phyloP scores from a whole-genome alignment of 1,284 basidiomycete genomes.

The Trichosporon ovoides region DNA sequence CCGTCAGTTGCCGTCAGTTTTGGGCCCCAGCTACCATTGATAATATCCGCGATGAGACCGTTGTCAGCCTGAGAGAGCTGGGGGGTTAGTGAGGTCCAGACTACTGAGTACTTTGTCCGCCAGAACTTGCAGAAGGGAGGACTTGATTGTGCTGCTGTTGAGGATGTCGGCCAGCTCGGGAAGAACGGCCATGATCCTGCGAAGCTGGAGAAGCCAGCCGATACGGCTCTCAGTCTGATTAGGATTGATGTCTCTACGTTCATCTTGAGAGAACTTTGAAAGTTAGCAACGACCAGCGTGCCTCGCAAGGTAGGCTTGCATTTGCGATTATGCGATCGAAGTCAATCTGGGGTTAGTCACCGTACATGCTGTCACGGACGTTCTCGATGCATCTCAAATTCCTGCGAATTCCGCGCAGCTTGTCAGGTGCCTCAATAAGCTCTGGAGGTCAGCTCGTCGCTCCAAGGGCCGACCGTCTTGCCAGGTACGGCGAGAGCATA shows the following conservation, averaged over 20 bases:
- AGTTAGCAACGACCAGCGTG: neutral
- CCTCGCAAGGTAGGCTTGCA: constrained; percentile 49
- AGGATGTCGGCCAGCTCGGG: constrained; percentile 14
- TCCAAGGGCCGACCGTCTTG: neutral
- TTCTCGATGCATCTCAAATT: constrained; percentile 64
- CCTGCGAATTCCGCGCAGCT: constrained; percentile 62
- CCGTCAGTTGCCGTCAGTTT: neutral
- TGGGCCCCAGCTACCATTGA: neutral
- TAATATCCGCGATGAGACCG: neutral
- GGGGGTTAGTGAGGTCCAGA: neutral
- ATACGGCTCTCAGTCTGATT: constrained; percentile 25
- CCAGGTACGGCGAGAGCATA: neutral
- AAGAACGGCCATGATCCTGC: constrained; percentile 18
- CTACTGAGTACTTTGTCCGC: neutral
- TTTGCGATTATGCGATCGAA: constrained; percentile 78
- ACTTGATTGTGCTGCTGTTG: neutral
- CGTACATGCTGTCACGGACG: constrained; percentile 16
- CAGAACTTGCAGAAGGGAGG: neutral
- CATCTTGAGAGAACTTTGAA: constrained; percentile 18
- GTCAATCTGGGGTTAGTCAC: constrained; percentile 56
- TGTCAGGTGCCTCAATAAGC: constrained; percentile 67
- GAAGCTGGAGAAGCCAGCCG: constrained; percentile 25
- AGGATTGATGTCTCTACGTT: constrained; percentile 5
- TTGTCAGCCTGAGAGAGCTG: neutral
- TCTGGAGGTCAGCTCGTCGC: constrained; percentile 52